Base-by-base conservation (phyloP, 1,139 yeast species). In the Kodamaea derodonti region DNA sequence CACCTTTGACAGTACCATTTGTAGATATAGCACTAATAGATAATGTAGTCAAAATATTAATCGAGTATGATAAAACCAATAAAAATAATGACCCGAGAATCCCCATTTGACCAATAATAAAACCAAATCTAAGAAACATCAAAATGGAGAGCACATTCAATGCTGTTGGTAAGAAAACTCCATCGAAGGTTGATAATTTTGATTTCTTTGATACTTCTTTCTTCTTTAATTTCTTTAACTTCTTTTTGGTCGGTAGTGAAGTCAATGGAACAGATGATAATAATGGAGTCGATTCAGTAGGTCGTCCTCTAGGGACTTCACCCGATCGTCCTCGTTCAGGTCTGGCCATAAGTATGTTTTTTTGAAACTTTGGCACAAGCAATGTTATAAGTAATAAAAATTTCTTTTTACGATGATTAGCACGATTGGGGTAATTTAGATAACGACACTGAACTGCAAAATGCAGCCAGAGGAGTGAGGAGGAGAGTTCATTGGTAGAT, bases 1-100 rank as follows among this genome's bases (percentile, higher is more conserved):
- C 94, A 17, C 92, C 92, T 49, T 81, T 72, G 10, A 84, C 92
- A 0, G 86, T 82, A 18, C 94, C 94, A 52, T 84, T 84, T 3
- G 94, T 84, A 2, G 88, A 82, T 38, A 84, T 84, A 3, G 92
- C 92, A 42, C 86, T 78, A 39, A 84, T 74, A 26, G 88, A 80
- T 47, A 84, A 54, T 0, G 87, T 83, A 0, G 94, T 84, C 37
- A 84, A 62, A 9, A 80, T 62, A 51, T 84, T 77, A 35, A 84
- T 82, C 14, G 75, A 51, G 49, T 82, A 84, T 28, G 88, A 80
- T 56, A 83, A 54, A 1, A 78, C 34, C 23, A 84, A 57, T 15
- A 84, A 56, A 1, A 74, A 62, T 14, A 84, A 49, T 0, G 86
- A 65, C 2, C 92, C 90, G 13, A 76, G 32, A 2, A 82, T 65